Evolutionary conservation across 352 stramenopile species (phyloP).

Genomic region (Blastocystis hominis): DNA sequence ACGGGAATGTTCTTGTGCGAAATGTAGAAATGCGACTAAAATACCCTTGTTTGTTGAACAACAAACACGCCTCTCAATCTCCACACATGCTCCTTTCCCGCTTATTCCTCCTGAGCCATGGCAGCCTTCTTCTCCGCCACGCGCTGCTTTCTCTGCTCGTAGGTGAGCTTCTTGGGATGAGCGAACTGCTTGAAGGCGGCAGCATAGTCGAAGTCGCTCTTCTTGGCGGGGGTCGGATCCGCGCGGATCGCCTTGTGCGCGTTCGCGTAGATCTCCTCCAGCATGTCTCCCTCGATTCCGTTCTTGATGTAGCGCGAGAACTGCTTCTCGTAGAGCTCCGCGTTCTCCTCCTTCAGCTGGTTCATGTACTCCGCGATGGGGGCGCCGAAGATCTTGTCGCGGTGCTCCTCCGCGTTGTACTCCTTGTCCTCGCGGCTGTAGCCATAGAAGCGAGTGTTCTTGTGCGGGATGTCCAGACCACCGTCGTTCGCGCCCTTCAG

Average conservation of each 20-base stretch:
- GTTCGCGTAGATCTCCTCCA: slow-evolving; percentile 72
- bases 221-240: slow-evolving; percentile 80
- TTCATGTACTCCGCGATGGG: slow-evolving; percentile 98
- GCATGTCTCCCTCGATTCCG: slow-evolving; percentile 17
- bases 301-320: slow-evolving; percentile 79
- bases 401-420: slow-evolving; percentile 93
- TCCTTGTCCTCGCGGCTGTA: slow-evolving; percentile 95
- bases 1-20: neutral
- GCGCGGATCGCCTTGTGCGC: slow-evolving; percentile 92
- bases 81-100: too few relatives aligned
- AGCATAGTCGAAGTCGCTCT: slow-evolving; percentile 68
- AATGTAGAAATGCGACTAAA: slow-evolving; percentile 50
- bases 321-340: slow-evolving; percentile 90
- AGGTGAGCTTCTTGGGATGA: slow-evolving; percentile 74
- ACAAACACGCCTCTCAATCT: slow-evolving; percentile 8
- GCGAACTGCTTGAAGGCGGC: slow-evolving; percentile 19
- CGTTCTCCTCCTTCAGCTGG: slow-evolving; percentile 93
- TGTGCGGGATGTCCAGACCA: slow-evolving; percentile 94
- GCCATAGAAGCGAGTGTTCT: slow-evolving; percentile 95
- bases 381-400: slow-evolving; percentile 90
- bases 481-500: slow-evolving; percentile 95
- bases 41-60: neutral
- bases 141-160: slow-evolving; percentile 82
- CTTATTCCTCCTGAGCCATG: neutral
- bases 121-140: slow-evolving; percentile 68